Percentiles rank a stretch among this genome's conserved stretches.
Evolutionary conservation across 768 basidiomycete species (phyloP).

Genomic region (Rhodotorula taiwanensis): DNA sequence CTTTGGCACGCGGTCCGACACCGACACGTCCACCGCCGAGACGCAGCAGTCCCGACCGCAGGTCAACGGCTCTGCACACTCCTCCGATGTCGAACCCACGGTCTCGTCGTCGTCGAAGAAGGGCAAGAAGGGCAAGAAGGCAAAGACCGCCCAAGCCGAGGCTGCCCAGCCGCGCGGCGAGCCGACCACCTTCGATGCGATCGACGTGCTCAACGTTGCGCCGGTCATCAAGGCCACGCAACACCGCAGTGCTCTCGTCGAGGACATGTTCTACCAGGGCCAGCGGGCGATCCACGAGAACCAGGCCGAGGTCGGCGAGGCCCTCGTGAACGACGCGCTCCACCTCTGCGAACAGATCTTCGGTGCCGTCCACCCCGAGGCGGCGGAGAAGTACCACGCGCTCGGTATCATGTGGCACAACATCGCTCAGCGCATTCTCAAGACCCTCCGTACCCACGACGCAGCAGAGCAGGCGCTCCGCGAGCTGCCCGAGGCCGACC

Average conservation of each 20-base stretch:
- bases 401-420: slow-evolving; percentile 47
- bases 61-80: neutral
- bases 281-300: slow-evolving; percentile 45
- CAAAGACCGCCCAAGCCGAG: slow-evolving; percentile 37
- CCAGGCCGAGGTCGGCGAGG: slow-evolving; percentile 46
- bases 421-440: slow-evolving; percentile 36
- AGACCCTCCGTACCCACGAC: slow-evolving; percentile 33
- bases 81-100: neutral
- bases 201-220: slow-evolving; percentile 46
- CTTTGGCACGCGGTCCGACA: slow-evolving; percentile 33
- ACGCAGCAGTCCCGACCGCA: neutral
- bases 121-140: slow-evolving; percentile 30
- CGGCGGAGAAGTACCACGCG: slow-evolving; percentile 47
- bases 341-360: slow-evolving; percentile 48
- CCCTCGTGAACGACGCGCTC: slow-evolving; percentile 47
- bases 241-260: slow-evolving; percentile 45
- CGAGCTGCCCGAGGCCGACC: slow-evolving; percentile 15
- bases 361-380: slow-evolving; percentile 48
- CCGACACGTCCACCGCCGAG: neutral
- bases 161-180: slow-evolving; percentile 9
- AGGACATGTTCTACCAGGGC: slow-evolving; percentile 48
- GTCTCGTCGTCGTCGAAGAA: neutral
- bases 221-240: slow-evolving; percentile 47
- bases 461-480: slow-evolving; percentile 21
- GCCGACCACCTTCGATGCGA: slow-evolving; percentile 44